Conservation (phyloP, 495 filamentous ascomycete species). For the Clohesyomyces aquaticus region DNA sequence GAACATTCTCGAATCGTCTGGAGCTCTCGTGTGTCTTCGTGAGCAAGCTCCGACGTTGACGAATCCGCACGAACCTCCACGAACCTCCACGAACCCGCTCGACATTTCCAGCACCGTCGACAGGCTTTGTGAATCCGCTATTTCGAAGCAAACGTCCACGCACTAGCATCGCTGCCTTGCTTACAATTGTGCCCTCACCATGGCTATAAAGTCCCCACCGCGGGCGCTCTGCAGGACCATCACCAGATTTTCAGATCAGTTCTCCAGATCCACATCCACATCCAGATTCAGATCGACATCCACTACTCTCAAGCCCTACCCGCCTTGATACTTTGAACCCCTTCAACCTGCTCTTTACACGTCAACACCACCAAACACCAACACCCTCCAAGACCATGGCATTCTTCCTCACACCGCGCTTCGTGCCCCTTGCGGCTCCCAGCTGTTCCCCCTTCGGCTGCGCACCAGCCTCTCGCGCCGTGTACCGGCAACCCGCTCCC, state of each 20-base stretch:
- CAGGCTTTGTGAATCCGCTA: constrained; percentile 13
- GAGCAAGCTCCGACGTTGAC: too few relatives aligned
- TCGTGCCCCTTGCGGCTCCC: constrained; percentile 26
- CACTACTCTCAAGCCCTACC: constrained; percentile 14
- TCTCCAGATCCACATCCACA: constrained; percentile 20
- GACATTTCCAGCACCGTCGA: constrained; percentile 28
- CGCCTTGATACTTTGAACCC: constrained; percentile 11
- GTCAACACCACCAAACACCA: constrained; percentile 2
- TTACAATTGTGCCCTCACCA: constrained; percentile 7
- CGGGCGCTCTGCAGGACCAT: constrained; percentile 1
- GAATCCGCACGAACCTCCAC: constrained; percentile 21
- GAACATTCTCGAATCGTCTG: too few relatives aligned
- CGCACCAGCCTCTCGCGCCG: constrained; percentile 13
- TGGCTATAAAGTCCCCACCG: constrained; percentile 28
- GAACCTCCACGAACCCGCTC: constrained; percentile 12
- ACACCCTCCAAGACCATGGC: constrained; percentile 30
- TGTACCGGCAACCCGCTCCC: background rate
- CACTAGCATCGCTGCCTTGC: constrained; percentile 12
- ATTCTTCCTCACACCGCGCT: constrained; percentile 33
- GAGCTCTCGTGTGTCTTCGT: too few relatives aligned
- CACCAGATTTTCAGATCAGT: constrained; percentile 25
- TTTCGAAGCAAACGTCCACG: constrained; percentile 26
- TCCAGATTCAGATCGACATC: too few relatives aligned
- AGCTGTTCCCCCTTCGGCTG: constrained; percentile 23
- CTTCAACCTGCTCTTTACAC: constrained; percentile 15